Conservation (phyloP, 805 yeast genomes). For the Lipomyces spencermartinsiae region DNA sequence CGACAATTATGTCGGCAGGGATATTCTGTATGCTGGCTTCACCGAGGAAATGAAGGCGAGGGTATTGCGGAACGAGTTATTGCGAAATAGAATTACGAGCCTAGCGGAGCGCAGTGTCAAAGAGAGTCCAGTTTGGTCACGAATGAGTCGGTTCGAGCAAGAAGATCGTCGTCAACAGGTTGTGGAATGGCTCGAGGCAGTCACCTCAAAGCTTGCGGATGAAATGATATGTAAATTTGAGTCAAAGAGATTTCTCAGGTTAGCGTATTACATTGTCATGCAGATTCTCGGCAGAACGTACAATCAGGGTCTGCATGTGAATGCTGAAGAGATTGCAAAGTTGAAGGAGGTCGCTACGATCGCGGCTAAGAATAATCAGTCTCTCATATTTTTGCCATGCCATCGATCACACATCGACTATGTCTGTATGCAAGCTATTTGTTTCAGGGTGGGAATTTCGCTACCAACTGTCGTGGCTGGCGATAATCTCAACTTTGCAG, state of each 20-base stretch:
- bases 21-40: conserved; percentile 45
- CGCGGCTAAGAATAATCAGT: conserved; percentile 46
- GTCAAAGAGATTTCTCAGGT: conserved; percentile 42
- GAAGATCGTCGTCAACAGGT: conserved; percentile 41
- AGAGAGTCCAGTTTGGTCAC: conserved; percentile 41
- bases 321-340: conserved; percentile 46
- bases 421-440: conserved; percentile 60
- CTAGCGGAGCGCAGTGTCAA: conserved; percentile 45
- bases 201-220: conserved; percentile 44
- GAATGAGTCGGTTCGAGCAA: conserved; percentile 39
- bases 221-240: conserved; percentile 48
- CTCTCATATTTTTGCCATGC: conserved; percentile 59
- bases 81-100: conserved; percentile 43
- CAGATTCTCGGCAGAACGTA: conserved; percentile 50
- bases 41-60: conserved; percentile 42
- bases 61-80: conserved; percentile 44
- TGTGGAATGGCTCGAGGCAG: conserved; percentile 43
- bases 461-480: conserved; percentile 68
- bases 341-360: conserved; percentile 46
- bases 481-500: conserved; percentile 66
- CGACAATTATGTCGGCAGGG: conserved; percentile 48
- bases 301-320: conserved; percentile 52
- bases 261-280: conserved; percentile 48
- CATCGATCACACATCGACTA: conserved; percentile 70
- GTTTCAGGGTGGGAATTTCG: conserved; percentile 60